Evolutionary conservation across 768 basidiomycete species (phyloP).

Genomic region (Boletus reticuloceps): DNA sequence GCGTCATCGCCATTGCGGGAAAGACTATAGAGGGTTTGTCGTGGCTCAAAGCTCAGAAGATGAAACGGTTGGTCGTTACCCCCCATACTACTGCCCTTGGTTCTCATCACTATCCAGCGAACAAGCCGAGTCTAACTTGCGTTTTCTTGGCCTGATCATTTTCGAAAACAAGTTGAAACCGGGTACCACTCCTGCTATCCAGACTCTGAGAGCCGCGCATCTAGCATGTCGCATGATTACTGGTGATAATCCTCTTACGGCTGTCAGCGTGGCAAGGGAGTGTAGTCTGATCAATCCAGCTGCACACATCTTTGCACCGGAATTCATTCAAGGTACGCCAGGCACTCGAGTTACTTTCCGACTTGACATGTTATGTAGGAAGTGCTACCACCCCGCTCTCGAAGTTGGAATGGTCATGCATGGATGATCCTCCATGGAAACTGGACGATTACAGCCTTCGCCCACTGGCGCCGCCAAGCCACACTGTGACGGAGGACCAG

Average conservation of each 20-base stretch:
- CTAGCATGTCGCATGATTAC: constrained; percentile 97
- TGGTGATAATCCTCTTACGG: constrained; percentile 95
- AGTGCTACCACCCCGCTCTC: constrained; percentile 51
- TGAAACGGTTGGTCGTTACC: constrained; percentile 70
- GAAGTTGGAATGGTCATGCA: constrained; percentile 84
- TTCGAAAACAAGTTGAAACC: constrained; percentile 98
- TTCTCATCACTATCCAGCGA: constrained; percentile 53
- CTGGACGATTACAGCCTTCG: constrained; percentile 88
- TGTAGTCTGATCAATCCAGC: constrained; percentile 86
- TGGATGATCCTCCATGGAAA: constrained; percentile 83
- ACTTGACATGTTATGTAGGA: constrained; percentile 38
- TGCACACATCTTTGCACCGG: constrained; percentile 84
- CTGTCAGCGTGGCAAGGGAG: constrained; percentile 94
- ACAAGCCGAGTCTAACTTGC: constrained; percentile 86
- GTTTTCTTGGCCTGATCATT: constrained; percentile 92
- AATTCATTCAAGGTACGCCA: constrained; percentile 64
- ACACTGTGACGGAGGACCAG: constrained; percentile 68
- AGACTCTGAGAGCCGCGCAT: constrained; percentile 84
- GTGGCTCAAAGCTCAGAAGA: constrained; percentile 95
- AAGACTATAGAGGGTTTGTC: constrained; percentile 92
- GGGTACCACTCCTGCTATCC: constrained; percentile 87
- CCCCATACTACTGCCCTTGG: not conserved
- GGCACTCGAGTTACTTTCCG: not conserved
- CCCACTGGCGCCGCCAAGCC: constrained; percentile 70
- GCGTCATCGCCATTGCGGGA: constrained; percentile 97